Evolutionary conservation across 192 early-diverging fungal genomes (phyloP).

Genomic region (Coemansia sp.): DNA sequence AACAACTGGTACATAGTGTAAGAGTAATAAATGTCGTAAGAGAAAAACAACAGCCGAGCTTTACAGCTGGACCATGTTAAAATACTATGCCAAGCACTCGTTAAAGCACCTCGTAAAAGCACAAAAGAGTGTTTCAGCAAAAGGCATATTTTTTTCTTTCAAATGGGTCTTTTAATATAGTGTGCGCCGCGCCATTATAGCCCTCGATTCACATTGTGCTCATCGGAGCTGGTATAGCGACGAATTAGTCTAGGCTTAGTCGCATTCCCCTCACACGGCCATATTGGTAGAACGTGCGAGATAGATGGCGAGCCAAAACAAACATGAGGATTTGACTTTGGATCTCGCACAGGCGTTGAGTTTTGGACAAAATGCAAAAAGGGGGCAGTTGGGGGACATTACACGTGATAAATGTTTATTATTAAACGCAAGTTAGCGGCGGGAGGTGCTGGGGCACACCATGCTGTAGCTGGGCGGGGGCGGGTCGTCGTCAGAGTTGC

Average conservation of each 20-base stretch:
- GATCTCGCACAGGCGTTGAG: no score
- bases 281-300: neutral
- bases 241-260: neutral
- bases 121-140: no score
- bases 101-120: no score
- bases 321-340: neutral
- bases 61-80: no score
- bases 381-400: neutral
- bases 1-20: neutral
- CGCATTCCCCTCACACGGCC: slow-evolving; percentile 5
- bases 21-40: neutral
- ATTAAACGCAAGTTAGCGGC: neutral
- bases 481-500: neutral
- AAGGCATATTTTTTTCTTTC: neutral
- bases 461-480: neutral
- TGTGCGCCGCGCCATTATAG: slow-evolving; percentile 5
- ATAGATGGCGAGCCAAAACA: slow-evolving; percentile 8
- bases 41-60: no score
- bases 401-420: neutral
- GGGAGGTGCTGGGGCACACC: neutral
- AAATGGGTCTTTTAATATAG: neutral
- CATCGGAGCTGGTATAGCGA: slow-evolving; percentile 4
- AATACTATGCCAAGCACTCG: no score
- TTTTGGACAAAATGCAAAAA: neutral
- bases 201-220: slow-evolving; percentile 1